Base-by-base conservation (phyloP, 345 rosid species). In the Gossypium arboreum region DNA sequence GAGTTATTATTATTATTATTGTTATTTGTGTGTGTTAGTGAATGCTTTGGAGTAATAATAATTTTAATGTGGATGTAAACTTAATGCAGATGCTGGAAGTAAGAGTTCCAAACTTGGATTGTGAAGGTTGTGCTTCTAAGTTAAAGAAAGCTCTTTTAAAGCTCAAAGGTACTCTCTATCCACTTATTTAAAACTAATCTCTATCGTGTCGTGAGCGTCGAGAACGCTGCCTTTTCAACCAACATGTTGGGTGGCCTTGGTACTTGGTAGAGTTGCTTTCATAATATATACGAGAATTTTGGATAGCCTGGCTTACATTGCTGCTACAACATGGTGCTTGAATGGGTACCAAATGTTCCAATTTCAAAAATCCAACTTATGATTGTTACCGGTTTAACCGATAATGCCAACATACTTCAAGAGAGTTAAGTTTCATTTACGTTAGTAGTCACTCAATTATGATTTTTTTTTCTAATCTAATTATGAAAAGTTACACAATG, bases 51-150 rank as follows among this genome's bases (percentile, higher is more conserved):
- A 58, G 34, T 12, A 34, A 34, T 24, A 4, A 58, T 24, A 12
- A 2, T 56, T 3, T 57, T 29, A 56, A 10, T 43, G 18, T 20
- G 69, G 18, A 22, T 12, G 20, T 68, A 12, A 56, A 22, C 73
- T 55, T 61, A 24, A 74, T 56, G 78, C 78, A 86, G 94, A 86
- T 90, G 87, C 88, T 92, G 74, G 94, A 94, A 85, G 90, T 94
- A 56, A 84, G 97, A 80, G 97, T 92, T 79, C 97, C 97, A 17
- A 94, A 94, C 81, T 75, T 94, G 74, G 97, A 92, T 70, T 94
- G 98, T 65, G 87, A 88, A 77, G 98, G 97, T 24, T 94, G 98
- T 76, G 97, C 95, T 82, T 81, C 97, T 41, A 94, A 89, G 86
- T 79, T 92, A 71, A 94, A 82, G 92, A 92, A 82, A 83, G 87